Evolutionary conservation across 1,139 yeast species (phyloP), one percentile per base, ranked within the genome.

Genomic region (Eremothecium cymbalariae): DNA sequence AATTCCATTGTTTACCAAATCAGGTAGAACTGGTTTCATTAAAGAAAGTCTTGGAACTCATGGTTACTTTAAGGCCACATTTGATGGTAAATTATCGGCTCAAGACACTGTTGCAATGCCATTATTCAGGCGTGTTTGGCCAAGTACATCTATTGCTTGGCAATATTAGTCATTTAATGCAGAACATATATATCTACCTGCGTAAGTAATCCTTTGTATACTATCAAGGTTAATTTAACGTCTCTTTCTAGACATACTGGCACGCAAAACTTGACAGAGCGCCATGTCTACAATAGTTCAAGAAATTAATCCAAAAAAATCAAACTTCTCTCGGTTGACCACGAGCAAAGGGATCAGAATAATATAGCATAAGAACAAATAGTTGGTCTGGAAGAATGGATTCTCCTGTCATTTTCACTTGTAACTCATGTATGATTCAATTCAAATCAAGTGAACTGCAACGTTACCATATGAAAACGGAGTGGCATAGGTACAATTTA

Each of bases 31-130:
- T 25, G 99, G 99, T 38, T 82, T 80, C 58, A 85, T 93, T 58
- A 88, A 85, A 60, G 97, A 90, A 58, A 74, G 88, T 57, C 70
- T 93, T 63, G 99, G 99, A 63, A 93, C 98, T 3, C 98, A 93
- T 60, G 99, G 99, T 44, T 85, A 90, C 64, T 88, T 81, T 70
- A 93, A 93, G 64, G 95, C 96, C 15, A 82, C 84, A 14, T 93
- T 93, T 53, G 97, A 93, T 57, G 93, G 93, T 38, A 83, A 79
- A 52, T 67, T 93, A 50, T 75, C 84, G 31, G 83, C 96, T 0
- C 96, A 88, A 62, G 98, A 93, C 60, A 78, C 85, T 9, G 77
- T 90, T 28, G 96, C 88, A 20, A 85, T 93, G 97, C 79, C 95
- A 28, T 63, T 93, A 49, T 90, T 82, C 65, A 88, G 84, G 64